Evolutionary conservation across 371 early-diverging fungal species (phyloP), one percentile per base, ranked within the genome.

Genomic region (Lichtheimia ornata): DNA sequence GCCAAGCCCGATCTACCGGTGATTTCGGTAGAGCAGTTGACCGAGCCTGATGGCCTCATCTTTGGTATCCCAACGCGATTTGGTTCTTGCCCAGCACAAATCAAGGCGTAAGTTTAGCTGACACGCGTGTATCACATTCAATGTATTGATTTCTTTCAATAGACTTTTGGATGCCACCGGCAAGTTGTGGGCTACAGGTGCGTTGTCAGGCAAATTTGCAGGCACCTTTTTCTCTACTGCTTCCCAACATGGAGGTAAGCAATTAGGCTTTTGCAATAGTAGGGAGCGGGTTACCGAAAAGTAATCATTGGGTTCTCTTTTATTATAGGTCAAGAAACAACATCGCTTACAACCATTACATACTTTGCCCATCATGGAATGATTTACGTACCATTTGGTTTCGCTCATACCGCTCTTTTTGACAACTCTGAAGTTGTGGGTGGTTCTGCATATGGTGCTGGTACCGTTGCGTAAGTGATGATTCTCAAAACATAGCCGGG

Each of bases 311-410:
- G 0, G 22, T 22, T 22, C 22, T 22, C 22, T 1, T 9, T 9
- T 2, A 6, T 35, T 35, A 11, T 9, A 35, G 35, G 93, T 24
- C 90, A 89, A 65, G 94, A 94, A 66, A 86, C 90, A 24, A 91
- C 93, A 22, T 85, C 86, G 27, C 73, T 84, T 42, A 83, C 88
- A 15, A 81, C 88, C 49, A 27, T 94, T 41, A 81, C 88, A n/a
- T 84, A 81, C 62, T 82, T 92, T 50, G 88, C 83, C 35, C 94
- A 94, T 72, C 92, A 91, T 62, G 95, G 94, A 44, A 85, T 94
- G 66, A 70, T 85, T 60, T 94, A 81, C 59, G 91, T 93, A 13
- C 93, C 94, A 15, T 67, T 91, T 50, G 91, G 91, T 17, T 87
- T 81, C 56, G 71, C 75, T 22, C 72, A 74, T 63, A 68, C 84